Evolutionary conservation across 352 stramenopile species (phyloP).

Genomic region (Nothophytophthora sp.): DNA sequence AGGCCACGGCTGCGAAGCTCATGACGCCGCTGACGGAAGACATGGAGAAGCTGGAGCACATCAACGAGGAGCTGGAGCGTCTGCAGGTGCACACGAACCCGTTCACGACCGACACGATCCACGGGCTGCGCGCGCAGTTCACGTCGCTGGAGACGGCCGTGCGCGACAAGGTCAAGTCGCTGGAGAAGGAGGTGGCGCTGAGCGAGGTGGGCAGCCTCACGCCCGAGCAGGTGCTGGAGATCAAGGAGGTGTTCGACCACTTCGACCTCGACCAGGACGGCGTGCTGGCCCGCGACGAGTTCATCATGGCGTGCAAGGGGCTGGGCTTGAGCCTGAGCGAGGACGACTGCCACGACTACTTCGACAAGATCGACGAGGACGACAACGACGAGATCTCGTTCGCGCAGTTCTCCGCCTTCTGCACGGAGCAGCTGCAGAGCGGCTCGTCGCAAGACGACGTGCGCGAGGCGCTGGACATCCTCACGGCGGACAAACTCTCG

Average conservation of each 20-base stretch:
- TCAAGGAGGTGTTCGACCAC: constrained; percentile 91
- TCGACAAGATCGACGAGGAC: constrained; percentile 85
- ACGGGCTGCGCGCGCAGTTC: constrained; percentile 83
- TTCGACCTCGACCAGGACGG: constrained; percentile 90
- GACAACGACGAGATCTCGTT: constrained; percentile 88
- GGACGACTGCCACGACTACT: constrained; percentile 88
- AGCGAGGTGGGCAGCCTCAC: constrained; percentile 86
- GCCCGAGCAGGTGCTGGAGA: constrained; percentile 82
- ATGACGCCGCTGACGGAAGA: constrained; percentile 60
- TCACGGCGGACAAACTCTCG: constrained; percentile 72
- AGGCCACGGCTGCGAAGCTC: constrained; percentile 30
- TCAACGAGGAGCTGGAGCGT: constrained; percentile 80
- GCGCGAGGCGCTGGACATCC: constrained; percentile 76
- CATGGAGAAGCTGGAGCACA: constrained; percentile 84
- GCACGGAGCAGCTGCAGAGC: constrained; percentile 87
- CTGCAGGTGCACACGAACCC: constrained; percentile 90
- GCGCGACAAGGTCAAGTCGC: constrained; percentile 84
- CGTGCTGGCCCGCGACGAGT: constrained; percentile 85
- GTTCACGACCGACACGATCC: constrained; percentile 91
- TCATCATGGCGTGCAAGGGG: constrained; percentile 91
- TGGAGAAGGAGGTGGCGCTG: constrained; percentile 88
- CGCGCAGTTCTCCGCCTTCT: constrained; percentile 86
- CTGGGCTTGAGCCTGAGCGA: constrained; percentile 86
- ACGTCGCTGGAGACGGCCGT: constrained; percentile 78
- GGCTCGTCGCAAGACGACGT: constrained; percentile 86